Percentiles rank a stretch among this genome's conserved stretches.
These are phyloP conservation scores for Saprolegnia parasitica DNA, from an alignment of 352 stramenopile genomes.

Conservation along the genomic window DNA sequence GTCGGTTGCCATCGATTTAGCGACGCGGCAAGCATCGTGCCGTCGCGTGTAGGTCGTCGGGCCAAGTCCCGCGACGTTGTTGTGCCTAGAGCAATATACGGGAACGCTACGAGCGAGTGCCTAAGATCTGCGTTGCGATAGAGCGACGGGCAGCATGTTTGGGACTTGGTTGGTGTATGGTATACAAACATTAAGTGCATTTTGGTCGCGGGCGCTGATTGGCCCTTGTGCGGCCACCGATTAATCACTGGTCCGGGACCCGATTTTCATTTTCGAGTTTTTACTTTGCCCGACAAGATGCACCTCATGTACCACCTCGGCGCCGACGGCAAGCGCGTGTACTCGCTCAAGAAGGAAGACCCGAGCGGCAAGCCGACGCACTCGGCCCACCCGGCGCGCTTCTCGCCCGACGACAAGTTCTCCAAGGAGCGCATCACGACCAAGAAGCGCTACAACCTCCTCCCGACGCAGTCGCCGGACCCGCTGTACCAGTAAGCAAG, in stretches of 20 bases:
- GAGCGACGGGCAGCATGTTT: background rate
- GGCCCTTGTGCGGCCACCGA: background rate
- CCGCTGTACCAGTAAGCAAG: slow-evolving; percentile 70
- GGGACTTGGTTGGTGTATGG: background rate
- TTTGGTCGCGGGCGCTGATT: background rate
- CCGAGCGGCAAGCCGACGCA: slow-evolving; percentile 90
- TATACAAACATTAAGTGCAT: background rate
- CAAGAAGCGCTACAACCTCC: slow-evolving; percentile 98
- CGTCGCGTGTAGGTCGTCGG: too few species aligned
- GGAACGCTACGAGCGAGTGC: too few species aligned
- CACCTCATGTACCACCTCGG: slow-evolving; percentile 99
- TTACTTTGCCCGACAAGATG: slow-evolving; percentile 67
- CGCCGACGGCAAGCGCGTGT: slow-evolving; percentile 94
- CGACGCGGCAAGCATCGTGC: too few species aligned
- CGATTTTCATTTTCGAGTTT: background rate
- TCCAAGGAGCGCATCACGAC: slow-evolving; percentile 96
- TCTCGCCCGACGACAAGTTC: slow-evolving; percentile 99
- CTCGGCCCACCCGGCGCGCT: slow-evolving; percentile 96
- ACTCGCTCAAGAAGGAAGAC: slow-evolving; percentile 99
- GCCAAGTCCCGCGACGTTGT: too few species aligned
- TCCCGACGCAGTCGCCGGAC: slow-evolving; percentile 92
- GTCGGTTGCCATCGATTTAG: too few species aligned
- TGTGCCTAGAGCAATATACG: too few species aligned
- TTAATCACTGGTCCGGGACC: background rate
- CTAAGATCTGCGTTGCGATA: background rate